Base-by-base conservation (phyloP, 306 rosid species). In the Lotus japonicus region DNA sequence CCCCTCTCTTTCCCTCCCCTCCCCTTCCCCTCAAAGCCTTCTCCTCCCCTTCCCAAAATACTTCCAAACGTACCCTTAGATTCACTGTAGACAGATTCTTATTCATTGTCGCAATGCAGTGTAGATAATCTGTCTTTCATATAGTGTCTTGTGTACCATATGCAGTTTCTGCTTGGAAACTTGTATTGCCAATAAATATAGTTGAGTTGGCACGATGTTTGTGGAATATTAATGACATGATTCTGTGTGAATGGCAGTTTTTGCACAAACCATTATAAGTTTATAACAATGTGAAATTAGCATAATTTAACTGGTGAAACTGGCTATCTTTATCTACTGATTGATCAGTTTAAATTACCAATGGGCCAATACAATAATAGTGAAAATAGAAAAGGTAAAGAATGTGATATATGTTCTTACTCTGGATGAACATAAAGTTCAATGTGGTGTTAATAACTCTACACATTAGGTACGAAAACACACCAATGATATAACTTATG, bases 401-500 rank as follows among this genome's bases (percentile, higher is more conserved):
- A 72, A 42, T 76, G 60, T 19, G 12, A 50, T 38, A 42, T 19
- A 10, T 49, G 6, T 16, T 19, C 68, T 53, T 44, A 33, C 28
- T 15, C 56, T 14, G 38, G 65, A 63, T 68, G 62, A 58, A 57
- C 50, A 66, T 67, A 68, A 67, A 75, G 66, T 57, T 50, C 41
- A 42, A 61, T n/a, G 66, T 19, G 46, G 64, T 53, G 68, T 56
- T 16, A 48, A 31, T 15, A 33, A 13, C 53, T 45, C 48, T 64
- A 45, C 58, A 54, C 16, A 15, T 9, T 44, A 18, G 28, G 9
- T 13, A 44, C 49, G 65, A 70, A 50, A 59, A 46, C 42, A 33
- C 56, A 16, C 14, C 11, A 17, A 21, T 78, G 79, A 78, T 75
- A 28, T 71, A 41, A 44, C 68, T 58, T 68, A 35, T 80, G 74